phyloP scores from a whole-genome alignment of 441 rosid genomes.

The Gossypium davidsonii region DNA sequence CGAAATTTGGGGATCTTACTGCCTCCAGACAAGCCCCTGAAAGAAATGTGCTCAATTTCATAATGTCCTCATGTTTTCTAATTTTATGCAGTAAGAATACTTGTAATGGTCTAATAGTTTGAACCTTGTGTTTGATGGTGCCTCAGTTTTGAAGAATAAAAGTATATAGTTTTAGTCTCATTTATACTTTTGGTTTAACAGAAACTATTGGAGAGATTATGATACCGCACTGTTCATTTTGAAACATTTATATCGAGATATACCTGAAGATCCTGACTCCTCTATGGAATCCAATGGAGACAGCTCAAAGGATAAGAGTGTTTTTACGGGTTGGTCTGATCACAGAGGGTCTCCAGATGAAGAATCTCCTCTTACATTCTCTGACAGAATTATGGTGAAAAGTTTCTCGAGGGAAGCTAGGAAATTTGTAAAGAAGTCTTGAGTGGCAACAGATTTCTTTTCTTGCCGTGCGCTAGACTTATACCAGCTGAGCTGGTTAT shows the following conservation, averaged over 20 bases:
- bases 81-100: neutral
- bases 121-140: neutral
- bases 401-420: conserved; percentile 58
- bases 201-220: conserved; percentile 91
- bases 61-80: neutral
- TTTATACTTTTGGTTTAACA: conserved; percentile 26
- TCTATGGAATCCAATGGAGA: conserved; percentile 19
- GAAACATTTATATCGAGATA: conserved; percentile 67
- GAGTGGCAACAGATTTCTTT: neutral
- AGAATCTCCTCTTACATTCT: conserved; percentile 83
- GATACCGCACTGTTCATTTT: conserved; percentile 91
- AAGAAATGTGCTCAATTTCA: neutral
- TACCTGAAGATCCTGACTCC: conserved; percentile 49
- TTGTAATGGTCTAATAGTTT: neutral
- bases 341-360: conserved; percentile 44
- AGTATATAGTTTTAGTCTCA: neutral
- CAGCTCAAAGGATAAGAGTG: conserved; percentile 29
- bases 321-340: conserved; percentile 40
- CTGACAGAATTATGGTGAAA: conserved; percentile 36
- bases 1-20: neutral
- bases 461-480: neutral
- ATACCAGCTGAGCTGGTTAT: neutral
- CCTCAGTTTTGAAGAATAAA: neutral
- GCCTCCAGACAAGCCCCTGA: neutral
- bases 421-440: conserved; percentile 36